Conservation (phyloP, 106 monocot species). For the Chionographis japonica region DNA sequence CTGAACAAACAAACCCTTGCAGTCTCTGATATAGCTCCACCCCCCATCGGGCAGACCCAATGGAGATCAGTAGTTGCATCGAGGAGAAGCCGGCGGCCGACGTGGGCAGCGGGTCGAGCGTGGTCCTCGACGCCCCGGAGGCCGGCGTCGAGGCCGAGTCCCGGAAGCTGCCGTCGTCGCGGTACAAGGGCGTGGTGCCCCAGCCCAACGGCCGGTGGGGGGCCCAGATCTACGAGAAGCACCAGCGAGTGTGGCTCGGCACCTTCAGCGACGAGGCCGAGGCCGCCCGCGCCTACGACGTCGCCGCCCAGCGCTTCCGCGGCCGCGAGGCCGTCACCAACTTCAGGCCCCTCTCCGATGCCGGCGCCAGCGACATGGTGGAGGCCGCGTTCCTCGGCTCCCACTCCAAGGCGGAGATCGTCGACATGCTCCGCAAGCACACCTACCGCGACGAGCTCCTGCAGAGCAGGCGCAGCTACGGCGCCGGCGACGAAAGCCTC, state of each 20-base stretch:
- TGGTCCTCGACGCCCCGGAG: slow-evolving; percentile 30
- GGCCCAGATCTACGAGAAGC: slow-evolving; percentile 87
- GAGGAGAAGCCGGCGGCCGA: too few relatives aligned
- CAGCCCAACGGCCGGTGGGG: slow-evolving; percentile 91
- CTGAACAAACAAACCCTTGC: too few relatives aligned
- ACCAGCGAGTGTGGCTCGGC: slow-evolving; percentile 87
- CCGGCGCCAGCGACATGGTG: slow-evolving; percentile 17
- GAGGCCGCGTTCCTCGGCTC: slow-evolving; percentile 62
- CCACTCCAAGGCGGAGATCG: slow-evolving; percentile 77
- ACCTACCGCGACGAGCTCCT: slow-evolving; percentile 71
- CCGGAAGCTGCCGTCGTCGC: slow-evolving; percentile 62
- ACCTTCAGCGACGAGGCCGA: slow-evolving; percentile 69
- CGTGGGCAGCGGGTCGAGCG: slow-evolving; percentile 47
- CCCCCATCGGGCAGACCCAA: too few relatives aligned
- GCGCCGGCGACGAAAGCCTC: background rate
- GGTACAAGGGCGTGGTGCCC: slow-evolving; percentile 76
- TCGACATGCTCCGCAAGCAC: slow-evolving; percentile 92
- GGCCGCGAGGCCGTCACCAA: slow-evolving; percentile 84
- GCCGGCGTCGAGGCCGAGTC: slow-evolving; percentile 17
- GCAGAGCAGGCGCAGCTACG: slow-evolving; percentile 27
- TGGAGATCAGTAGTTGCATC: too few relatives aligned
- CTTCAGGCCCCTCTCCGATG: slow-evolving; percentile 48
- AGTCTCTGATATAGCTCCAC: too few relatives aligned
- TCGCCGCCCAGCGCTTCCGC: slow-evolving; percentile 77
- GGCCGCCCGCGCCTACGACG: slow-evolving; percentile 76